Evolutionary conservation across 495 filamentous ascomycete genomes (phyloP).

Genomic region (Daldinia caldariorum): DNA sequence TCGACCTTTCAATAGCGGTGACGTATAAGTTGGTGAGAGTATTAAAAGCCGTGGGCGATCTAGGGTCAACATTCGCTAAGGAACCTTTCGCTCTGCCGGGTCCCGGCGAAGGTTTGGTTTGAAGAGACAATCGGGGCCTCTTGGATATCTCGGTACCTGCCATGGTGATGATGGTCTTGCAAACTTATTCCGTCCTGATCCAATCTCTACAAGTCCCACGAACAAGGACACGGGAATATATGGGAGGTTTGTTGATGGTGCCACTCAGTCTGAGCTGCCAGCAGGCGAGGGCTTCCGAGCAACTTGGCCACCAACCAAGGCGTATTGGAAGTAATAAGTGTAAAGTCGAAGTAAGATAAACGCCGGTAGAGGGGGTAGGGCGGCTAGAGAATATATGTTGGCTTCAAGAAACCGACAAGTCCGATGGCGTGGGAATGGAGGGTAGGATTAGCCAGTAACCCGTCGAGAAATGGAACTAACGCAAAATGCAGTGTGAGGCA

Average conservation of each 20-base stretch:
- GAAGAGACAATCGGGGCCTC: slow-evolving; percentile 81
- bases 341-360: slow-evolving; percentile 15
- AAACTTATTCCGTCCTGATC: slow-evolving; percentile 4
- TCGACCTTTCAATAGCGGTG: slow-evolving; percentile 70
- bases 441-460: slow-evolving; percentile 22
- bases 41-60: slow-evolving; percentile 82
- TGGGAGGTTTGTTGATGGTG: slow-evolving; percentile 25
- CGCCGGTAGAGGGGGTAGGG: slow-evolving; percentile 32
- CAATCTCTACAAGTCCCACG: slow-evolving; percentile 10
- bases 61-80: slow-evolving; percentile 61
- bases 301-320: slow-evolving; percentile 34
- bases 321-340: slow-evolving; percentile 23
- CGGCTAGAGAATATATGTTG: slow-evolving; percentile 42
- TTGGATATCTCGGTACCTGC: slow-evolving; percentile 49
- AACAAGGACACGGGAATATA: slow-evolving; percentile 14
- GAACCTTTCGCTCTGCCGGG: slow-evolving; percentile 50
- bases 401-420: slow-evolving; percentile 22
- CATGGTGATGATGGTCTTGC: slow-evolving; percentile 30
- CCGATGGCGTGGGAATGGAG: slow-evolving; percentile 23
- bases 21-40: slow-evolving; percentile 85
- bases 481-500: slow-evolving; percentile 39
- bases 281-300: slow-evolving; percentile 32
- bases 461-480: slow-evolving; percentile 41
- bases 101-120: slow-evolving; percentile 63
- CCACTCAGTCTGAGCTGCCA: slow-evolving; percentile 25